Conservation (phyloP, 164 flowering plant species). For the Kingdonia uniflora region DNA sequence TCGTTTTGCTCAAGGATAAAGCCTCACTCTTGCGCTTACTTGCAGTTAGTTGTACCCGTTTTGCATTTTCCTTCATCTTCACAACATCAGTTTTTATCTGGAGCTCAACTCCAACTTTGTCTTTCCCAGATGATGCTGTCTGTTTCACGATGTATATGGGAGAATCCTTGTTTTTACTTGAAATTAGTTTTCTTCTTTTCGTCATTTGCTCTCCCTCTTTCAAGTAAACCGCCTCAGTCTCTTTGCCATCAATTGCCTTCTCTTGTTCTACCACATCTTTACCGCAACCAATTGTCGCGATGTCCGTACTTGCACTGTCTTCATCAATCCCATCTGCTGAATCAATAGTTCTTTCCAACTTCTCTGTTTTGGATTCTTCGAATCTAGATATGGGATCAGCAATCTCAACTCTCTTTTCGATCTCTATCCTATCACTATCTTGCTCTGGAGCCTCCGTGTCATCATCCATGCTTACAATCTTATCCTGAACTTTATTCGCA, state of each 20-base stretch:
- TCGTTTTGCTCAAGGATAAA: neutral
- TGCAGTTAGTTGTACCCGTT: neutral
- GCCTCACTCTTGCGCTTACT: neutral
- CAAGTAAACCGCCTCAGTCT: conserved; percentile 10
- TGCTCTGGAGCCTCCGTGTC: conserved; percentile 12
- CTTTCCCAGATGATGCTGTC: conserved; percentile 9
- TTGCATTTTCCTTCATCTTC: conserved; percentile 2
- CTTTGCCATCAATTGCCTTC: conserved; percentile 10
- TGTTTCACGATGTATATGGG: conserved; percentile 5
- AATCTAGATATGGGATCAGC: conserved; percentile 3
- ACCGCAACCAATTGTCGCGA: conserved; percentile 43
- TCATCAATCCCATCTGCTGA: conserved; percentile 7
- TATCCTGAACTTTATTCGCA: conserved; percentile 5
- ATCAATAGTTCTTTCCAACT: neutral
- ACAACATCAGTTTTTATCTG: conserved; percentile 4
- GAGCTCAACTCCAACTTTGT: conserved; percentile 5
- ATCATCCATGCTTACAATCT: neutral
- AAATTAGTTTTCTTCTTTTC: conserved; percentile 17
- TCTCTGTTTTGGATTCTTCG: conserved; percentile 10
- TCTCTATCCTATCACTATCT: conserved; percentile 1
- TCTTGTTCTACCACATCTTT: conserved; percentile 16
- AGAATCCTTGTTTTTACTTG: conserved; percentile 18
- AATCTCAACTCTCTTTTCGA: conserved; percentile 6
- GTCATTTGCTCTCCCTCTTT: conserved; percentile 9
- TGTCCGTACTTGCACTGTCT: conserved; percentile 16